Conservation (phyloP, 2,329 filamentous ascomycete species). For the Aspergillus sp. region DNA sequence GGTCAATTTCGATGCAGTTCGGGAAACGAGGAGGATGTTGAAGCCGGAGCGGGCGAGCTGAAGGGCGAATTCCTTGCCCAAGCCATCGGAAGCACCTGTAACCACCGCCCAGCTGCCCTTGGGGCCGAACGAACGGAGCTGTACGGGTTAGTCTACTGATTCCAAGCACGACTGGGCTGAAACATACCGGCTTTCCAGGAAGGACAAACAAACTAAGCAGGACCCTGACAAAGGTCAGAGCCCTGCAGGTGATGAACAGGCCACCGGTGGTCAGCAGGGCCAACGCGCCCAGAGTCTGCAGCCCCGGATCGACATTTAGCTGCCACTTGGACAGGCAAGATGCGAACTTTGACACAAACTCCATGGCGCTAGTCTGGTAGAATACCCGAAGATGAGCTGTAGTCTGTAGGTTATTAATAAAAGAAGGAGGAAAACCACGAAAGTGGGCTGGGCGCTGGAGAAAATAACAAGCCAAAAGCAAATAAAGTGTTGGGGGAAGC, state of each 20-base stretch:
- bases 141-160: conserved; percentile 1
- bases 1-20: conserved; percentile 88
- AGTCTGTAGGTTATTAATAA: not conserved
- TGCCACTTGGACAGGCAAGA: conserved; percentile 30
- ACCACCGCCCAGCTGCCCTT: conserved; percentile 92
- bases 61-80: conserved; percentile 91
- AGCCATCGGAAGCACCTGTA: conserved; percentile 91
- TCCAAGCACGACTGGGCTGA: no score
- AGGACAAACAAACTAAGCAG: conserved; percentile 66
- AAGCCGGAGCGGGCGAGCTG: conserved; percentile 89
- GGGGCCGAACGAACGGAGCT: conserved; percentile 87
- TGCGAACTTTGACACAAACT: conserved; percentile 24
- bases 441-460: not conserved
- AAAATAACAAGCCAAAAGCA: not conserved
- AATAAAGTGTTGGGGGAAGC: conserved; percentile 1
- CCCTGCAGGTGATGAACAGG: conserved; percentile 53
- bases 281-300: conserved; percentile 31
- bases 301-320: conserved; percentile 29
- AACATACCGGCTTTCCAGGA: conserved; percentile 44
- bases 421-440: not conserved
- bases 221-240: conserved; percentile 57
- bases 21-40: conserved; percentile 91
- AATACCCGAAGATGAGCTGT: not conserved
- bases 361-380: conserved; percentile 18
- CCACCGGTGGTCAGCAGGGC: conserved; percentile 48